Base-by-base conservation (phyloP, 306 rosid species). In the Quillaja saponaria region DNA sequence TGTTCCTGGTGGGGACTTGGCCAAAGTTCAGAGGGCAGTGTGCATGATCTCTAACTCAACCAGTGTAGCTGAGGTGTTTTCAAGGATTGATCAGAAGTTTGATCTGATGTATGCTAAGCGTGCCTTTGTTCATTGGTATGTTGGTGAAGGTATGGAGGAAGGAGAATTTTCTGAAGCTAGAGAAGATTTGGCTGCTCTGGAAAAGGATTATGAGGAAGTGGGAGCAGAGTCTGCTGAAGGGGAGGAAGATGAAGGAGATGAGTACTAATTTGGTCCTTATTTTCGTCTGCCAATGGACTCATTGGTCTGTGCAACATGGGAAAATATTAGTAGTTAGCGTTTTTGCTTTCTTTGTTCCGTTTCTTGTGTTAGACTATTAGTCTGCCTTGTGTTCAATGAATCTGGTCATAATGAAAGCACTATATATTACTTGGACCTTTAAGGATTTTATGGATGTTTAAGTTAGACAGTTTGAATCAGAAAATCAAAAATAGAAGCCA, bases 141-240 rank as follows among this genome's bases (percentile, higher is more conserved):
- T 77, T 0, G 82, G 82, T 49, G 82, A 77, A 64, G 82, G 82
- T 11, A 77, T 77, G 82, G 82, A 77, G 54, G 82, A 77, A 56
- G 82, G 82, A 3, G 82, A 77, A 67, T 77, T 77, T 6, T 77
- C 82, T 0, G 82, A 77, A 31, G 82, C 82, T 1, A 49, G 82
- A 21, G 82, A 77, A 71, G 82, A 77, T 68, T 62, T 77, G 74
- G 82, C 82, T 41, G 82, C 82, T 0, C 62, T 77, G 3, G 82
- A 77, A 75, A 77, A 77, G 78, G 82, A 77, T 31, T 77, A 77
- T 20, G 82, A 77, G 66, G 82, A 77, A 20, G 82, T 77, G 16
- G 82, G 82, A 1, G 50, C 64, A 14, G 82, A 77, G 58, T 77
- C 82, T 25, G 82, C 75, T 13, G 82, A 77, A 13, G 82, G 82